Percentiles rank a stretch among this genome's conserved stretches.
phyloP scores from a whole-genome alignment of 2,329 filamentous ascomycete genomes.

The Paecilomyces formosus region DNA sequence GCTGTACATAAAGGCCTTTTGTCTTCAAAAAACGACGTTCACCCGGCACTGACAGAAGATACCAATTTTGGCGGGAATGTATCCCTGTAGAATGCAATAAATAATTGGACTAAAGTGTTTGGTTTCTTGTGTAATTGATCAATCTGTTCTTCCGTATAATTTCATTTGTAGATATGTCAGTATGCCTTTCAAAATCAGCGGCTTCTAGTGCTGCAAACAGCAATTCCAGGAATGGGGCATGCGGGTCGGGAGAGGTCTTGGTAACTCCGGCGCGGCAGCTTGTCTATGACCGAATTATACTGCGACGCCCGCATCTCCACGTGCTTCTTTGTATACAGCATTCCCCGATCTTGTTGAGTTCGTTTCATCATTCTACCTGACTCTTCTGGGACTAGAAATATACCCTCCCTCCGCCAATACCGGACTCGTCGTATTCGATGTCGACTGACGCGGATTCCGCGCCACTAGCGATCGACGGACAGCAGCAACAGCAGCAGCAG shows the following conservation, averaged over 20 bases:
- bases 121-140: neutral
- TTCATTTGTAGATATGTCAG: neutral
- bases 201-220: neutral
- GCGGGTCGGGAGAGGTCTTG: neutral
- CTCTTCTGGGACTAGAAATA: neutral
- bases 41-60: neutral
- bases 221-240: neutral
- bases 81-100: neutral
- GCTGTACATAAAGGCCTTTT: conserved; percentile 24
- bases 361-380: neutral
- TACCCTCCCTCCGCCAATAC: neutral
- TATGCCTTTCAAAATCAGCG: neutral
- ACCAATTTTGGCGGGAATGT: neutral
- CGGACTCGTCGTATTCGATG: conserved; percentile 7
- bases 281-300: neutral
- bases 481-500: neutral
- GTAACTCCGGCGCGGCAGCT: neutral
- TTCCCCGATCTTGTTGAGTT: neutral
- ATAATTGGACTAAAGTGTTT: neutral
- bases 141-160: neutral
- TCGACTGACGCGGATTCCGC: neutral
- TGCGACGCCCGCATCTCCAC: neutral
- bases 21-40: conserved; percentile 2
- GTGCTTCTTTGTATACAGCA: neutral
- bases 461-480: neutral